Conservation (phyloP, 768 basidiomycete species). For the Pleurotus citrinopileatus region DNA sequence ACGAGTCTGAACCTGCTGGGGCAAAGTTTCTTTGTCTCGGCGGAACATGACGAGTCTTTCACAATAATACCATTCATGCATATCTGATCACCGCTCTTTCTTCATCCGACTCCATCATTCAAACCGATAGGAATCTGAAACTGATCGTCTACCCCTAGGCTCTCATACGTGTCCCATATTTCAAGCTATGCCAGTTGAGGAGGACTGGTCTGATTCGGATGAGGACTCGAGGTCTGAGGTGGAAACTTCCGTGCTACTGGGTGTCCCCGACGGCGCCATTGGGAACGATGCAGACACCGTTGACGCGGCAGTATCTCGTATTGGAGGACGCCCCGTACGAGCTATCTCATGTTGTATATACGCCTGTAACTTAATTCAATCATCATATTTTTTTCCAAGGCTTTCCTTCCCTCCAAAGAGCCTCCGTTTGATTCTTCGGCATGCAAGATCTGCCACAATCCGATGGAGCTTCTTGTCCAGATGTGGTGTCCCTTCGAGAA, state of each 20-base stretch:
- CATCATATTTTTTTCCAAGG: slow-evolving; percentile 61
- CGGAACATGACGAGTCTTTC: slow-evolving; percentile 61
- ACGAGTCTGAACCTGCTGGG: slow-evolving; percentile 75
- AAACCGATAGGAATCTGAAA: slow-evolving; percentile 12
- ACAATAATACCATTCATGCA: slow-evolving; percentile 88
- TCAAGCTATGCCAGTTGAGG: slow-evolving; percentile 43
- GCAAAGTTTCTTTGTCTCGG: slow-evolving; percentile 59
- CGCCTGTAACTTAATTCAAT: slow-evolving; percentile 25
- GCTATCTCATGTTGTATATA: slow-evolving; percentile 45
- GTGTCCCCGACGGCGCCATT: slow-evolving; percentile 75
- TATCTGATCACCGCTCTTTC: slow-evolving; percentile 55
- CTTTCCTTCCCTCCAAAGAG: slow-evolving; percentile 63
- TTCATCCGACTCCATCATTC: slow-evolving; percentile 11
- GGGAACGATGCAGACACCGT: slow-evolving; percentile 52
- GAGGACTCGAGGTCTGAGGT: slow-evolving; percentile 52
- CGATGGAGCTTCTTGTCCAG: slow-evolving; percentile 83
- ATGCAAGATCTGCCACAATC: slow-evolving; percentile 68
- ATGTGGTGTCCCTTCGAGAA: slow-evolving; percentile 90
- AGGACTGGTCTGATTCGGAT: slow-evolving; percentile 83
- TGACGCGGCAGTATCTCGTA: slow-evolving; percentile 85
- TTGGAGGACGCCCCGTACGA: slow-evolving; percentile 90
- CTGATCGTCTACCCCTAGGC: slow-evolving; percentile 16
- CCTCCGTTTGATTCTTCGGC: slow-evolving; percentile 60
- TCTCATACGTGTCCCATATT: slow-evolving; percentile 15
- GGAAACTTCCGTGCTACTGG: slow-evolving; percentile 75